Evolutionary conservation across 768 basidiomycete genomes (phyloP), one percentile per base, ranked within the genome.

Genomic region (Peribolospora baueri): DNA sequence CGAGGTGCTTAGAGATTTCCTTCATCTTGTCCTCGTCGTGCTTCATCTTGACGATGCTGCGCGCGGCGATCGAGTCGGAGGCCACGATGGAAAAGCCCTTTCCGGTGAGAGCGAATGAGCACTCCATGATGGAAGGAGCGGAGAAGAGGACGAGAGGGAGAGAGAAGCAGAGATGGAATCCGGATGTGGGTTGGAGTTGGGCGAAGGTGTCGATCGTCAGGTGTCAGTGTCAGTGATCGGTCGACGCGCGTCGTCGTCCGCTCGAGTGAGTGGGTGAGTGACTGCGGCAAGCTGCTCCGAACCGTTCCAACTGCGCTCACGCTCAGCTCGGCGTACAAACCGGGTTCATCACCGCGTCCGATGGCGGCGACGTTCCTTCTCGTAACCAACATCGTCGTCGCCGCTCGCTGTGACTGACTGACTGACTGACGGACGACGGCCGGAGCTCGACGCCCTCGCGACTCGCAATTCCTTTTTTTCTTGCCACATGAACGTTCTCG

Each of bases 11-110:
- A 58, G 84, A 80, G 47, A 98, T 74, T 36, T 76, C 74, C 69
- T 88, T 87, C 73, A 91, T 85, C 72, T 97, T 95, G 74, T 97
- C 90, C 70, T 85, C 84, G 69, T 93, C 87, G 43, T 74, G 67
- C 72, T 97, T 93, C 87, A 97, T 93, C 71, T 88, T 91, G 66
- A 97, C 80, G 69, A 98, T 85, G 41, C 87, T 93, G 61, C 85
- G 76, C 3, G 81, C 78, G 6, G 87, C 78, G 10, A 80, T 84
- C 6, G 81, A 86, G 69, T 97, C 91, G 7, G 88, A 79, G 2
- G 90, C 87, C 62, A 98, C 70, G 59, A 98, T 76, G 55, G 86
- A 81, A 69, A 86, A 98, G 63, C 80, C 90, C 67, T 93, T 91
- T 51, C 90, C 90, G 46, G 77, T 83, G 54, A 95, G 65, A 43